A percentile compares a stretch with the other conserved stretches of the same genome.
These are phyloP conservation scores for Babesia ovata DNA, from an alignment of 169 alveolate species.

Conservation along the genomic window DNA sequence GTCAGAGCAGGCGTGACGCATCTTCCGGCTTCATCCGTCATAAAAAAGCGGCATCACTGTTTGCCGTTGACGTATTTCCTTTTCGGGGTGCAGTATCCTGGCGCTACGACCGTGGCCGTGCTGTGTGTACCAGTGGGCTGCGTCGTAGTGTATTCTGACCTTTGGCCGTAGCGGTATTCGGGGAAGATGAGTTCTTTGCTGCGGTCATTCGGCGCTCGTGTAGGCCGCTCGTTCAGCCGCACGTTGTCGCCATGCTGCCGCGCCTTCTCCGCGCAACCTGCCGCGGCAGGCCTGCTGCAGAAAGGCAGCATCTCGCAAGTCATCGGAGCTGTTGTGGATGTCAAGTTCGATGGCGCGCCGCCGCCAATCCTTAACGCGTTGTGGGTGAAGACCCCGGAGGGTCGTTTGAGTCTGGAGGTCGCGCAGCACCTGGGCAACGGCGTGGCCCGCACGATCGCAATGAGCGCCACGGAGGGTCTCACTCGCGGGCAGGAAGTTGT, in stretches of 20 bases:
- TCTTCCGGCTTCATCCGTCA: not conserved
- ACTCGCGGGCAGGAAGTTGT: constrained; percentile 92
- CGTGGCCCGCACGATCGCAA: constrained; percentile 92
- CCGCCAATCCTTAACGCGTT: constrained; percentile 95
- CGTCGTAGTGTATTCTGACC: not conserved
- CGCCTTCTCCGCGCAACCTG: constrained; percentile 17
- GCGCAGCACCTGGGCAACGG: constrained; percentile 95
- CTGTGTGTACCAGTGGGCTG: constrained; percentile 12
- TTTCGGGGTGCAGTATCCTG: not conserved
- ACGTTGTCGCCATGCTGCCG: constrained; percentile 2
- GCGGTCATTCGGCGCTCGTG: constrained; percentile 6
- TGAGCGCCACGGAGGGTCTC: constrained; percentile 98
- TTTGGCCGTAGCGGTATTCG: not conserved
- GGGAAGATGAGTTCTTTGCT: constrained; percentile 15
- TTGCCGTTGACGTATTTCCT: not conserved
- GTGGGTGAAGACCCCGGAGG: constrained; percentile 87
- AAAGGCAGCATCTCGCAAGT: constrained; percentile 92
- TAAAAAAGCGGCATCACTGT: not conserved
- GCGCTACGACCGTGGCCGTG: constrained; percentile 11
- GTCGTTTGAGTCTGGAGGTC: constrained; percentile 91
- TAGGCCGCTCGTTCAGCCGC: constrained; percentile 27
- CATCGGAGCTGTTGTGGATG: constrained; percentile 98
- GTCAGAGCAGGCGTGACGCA: not conserved
- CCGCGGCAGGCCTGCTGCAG: constrained; percentile 34
- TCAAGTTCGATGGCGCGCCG: constrained; percentile 91